Percentiles rank a stretch among this genome's conserved stretches.
phyloP scores from a whole-genome alignment of 2,329 filamentous ascomycete genomes.

The Xylaria sp. region DNA sequence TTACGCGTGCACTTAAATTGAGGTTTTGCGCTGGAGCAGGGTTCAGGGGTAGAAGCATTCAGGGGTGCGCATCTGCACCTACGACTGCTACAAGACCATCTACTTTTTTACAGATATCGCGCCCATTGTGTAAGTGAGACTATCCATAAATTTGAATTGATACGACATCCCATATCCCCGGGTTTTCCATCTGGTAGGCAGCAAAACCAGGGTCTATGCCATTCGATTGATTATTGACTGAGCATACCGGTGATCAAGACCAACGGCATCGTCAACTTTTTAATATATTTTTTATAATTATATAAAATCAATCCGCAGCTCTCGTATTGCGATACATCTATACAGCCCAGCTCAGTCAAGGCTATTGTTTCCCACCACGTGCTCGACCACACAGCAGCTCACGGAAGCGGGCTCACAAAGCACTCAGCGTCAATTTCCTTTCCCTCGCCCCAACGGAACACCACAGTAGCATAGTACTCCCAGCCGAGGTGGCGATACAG shows the following conservation, averaged over 20 bases:
- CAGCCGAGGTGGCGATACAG: conserved; percentile 29
- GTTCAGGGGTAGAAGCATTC: background rate
- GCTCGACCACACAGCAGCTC: background rate
- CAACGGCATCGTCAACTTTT: too few relatives aligned
- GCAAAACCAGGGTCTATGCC: too few relatives aligned
- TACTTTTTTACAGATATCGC: too few relatives aligned
- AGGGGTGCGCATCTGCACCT: background rate
- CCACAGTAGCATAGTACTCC: conserved; percentile 24
- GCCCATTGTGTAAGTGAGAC: too few relatives aligned
- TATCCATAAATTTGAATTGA: too few relatives aligned
- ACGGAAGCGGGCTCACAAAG: conserved; percentile 24
- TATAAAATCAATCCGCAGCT: background rate
- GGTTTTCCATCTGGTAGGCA: too few relatives aligned
- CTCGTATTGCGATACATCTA: background rate
- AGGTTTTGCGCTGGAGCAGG: background rate
- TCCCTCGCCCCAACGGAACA: conserved; percentile 26
- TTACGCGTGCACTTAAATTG: too few relatives aligned
- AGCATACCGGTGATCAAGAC: too few relatives aligned
- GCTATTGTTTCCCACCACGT: background rate
- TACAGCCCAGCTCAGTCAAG: too few relatives aligned
- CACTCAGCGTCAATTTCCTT: conserved; percentile 27
- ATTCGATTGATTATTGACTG: too few relatives aligned
- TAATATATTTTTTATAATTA: too few relatives aligned
- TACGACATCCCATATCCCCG: too few relatives aligned
- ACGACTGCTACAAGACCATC: background rate